Evolutionary conservation across 495 filamentous ascomycete genomes (phyloP).

Genomic region (Terfezia claveryi): DNA sequence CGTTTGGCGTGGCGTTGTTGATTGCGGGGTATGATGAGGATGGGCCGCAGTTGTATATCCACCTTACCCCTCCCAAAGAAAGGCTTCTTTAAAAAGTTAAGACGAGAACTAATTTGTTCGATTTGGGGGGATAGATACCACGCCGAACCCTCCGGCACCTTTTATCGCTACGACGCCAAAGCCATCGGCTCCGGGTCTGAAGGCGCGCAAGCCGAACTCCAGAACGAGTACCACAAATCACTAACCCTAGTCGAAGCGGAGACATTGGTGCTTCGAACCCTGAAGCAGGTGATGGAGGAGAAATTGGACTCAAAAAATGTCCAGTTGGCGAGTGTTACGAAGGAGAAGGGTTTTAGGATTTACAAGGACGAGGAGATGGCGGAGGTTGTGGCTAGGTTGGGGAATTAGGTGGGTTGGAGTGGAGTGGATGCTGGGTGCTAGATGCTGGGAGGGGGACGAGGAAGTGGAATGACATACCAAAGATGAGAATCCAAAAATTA

Average conservation of each 20-base stretch:
- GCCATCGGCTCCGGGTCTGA: conserved; percentile 92
- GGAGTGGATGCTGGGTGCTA: no score
- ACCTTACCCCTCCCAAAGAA: not conserved
- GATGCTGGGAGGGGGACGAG: conserved; percentile 12
- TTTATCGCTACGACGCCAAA: conserved; percentile 98
- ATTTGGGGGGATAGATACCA: conserved; percentile 42
- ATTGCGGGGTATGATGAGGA: conserved; percentile 96
- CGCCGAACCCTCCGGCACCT: conserved; percentile 90
- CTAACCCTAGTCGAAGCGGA: conserved; percentile 85
- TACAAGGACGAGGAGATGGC: conserved; percentile 96
- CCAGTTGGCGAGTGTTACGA: conserved; percentile 91
- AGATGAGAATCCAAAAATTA: no score
- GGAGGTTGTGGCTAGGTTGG: conserved; percentile 53
- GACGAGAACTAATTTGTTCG: not conserved
- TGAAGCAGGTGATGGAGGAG: conserved; percentile 99
- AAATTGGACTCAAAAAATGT: conserved; percentile 97
- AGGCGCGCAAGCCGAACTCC: conserved; percentile 89
- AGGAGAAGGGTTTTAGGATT: conserved; percentile 92
- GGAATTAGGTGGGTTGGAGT: conserved; percentile 5
- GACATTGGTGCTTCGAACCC: conserved; percentile 82
- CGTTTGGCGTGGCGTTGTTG: conserved; percentile 88
- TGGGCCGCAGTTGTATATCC: conserved; percentile 62
- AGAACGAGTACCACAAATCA: conserved; percentile 97
- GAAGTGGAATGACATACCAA: conserved; percentile 2
- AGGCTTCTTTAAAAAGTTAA: not conserved